phyloP scores from a whole-genome alignment of 129 eudicot genomes.

The Pulicaria dysenterica region DNA sequence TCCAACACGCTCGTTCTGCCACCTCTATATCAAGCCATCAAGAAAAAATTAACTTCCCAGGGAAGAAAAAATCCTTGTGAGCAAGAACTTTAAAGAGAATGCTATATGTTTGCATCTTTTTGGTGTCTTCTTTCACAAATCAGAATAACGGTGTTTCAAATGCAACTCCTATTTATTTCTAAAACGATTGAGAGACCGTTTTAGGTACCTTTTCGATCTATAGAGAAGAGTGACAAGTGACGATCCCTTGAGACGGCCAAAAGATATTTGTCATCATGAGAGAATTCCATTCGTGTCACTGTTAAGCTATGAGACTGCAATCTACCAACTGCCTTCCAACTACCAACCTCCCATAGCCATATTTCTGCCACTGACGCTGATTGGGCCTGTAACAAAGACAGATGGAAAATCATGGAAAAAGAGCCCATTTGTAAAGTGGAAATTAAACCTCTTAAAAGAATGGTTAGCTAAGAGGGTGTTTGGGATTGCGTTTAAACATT shows the following conservation, averaged over 20 bases:
- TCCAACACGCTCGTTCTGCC: background rate
- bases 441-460: too few relatives aligned
- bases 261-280: slow-evolving; percentile 87
- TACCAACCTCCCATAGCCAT: slow-evolving; percentile 98
- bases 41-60: too few relatives aligned
- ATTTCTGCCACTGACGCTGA: slow-evolving; percentile 86
- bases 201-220: slow-evolving; percentile 54
- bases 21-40: background rate
- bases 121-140: background rate
- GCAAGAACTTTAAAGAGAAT: too few relatives aligned
- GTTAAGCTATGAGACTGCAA: slow-evolving; percentile 93
- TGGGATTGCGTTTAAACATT: too few relatives aligned
- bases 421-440: background rate
- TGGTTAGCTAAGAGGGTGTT: too few relatives aligned
- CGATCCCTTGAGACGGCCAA: slow-evolving; percentile 95
- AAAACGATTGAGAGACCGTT: background rate
- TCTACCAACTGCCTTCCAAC: slow-evolving; percentile 94
- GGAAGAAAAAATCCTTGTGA: too few relatives aligned
- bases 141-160: too few relatives aligned
- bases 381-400: slow-evolving; percentile 68
- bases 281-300: slow-evolving; percentile 94
- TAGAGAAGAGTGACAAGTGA: slow-evolving; percentile 77
- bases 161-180: background rate
- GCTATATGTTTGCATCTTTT: background rate
- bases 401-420: background rate